These are phyloP conservation scores for Pseudomonodictys pantanalensis DNA, from an alignment of 495 filamentous ascomycete species.

Conservation along the genomic window DNA sequence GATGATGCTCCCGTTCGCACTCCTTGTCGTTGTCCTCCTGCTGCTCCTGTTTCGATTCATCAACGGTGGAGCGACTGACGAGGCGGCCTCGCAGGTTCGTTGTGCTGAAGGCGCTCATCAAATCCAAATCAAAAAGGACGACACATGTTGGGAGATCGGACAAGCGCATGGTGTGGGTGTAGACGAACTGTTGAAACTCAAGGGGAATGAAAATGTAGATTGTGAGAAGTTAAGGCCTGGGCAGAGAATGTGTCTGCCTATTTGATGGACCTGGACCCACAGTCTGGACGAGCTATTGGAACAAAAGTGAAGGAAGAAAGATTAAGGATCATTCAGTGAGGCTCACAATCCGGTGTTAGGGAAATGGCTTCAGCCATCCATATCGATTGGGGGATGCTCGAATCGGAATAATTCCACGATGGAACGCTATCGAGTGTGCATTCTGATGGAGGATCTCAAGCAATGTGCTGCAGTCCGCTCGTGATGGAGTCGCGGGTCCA, in stretches of 20 bases:
- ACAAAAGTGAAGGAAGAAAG: too few relatives aligned
- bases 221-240: constrained; percentile 25
- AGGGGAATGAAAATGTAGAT: constrained; percentile 23
- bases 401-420: too few relatives aligned
- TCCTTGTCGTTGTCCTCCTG: constrained; percentile 31
- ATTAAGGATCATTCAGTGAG: too few relatives aligned
- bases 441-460: too few relatives aligned
- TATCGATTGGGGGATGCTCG: too few relatives aligned
- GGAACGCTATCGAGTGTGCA: too few relatives aligned
- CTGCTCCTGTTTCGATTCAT: constrained; percentile 25
- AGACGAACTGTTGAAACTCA: constrained; percentile 15
- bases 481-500: too few relatives aligned
- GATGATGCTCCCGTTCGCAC: constrained; percentile 31
- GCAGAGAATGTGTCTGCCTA: constrained; percentile 26
- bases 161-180: constrained; percentile 24
- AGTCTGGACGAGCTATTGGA: too few relatives aligned
- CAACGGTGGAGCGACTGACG: constrained; percentile 6
- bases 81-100: constrained; percentile 4
- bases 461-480: too few relatives aligned
- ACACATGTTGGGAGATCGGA: constrained; percentile 29
- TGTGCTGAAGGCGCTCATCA: constrained; percentile 14
- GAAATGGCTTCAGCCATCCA: too few relatives aligned
- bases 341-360: too few relatives aligned
- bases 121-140: constrained; percentile 19
- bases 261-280: too few relatives aligned